phyloP scores from a whole-genome alignment of 306 rosid species.

The Gynostemma pentaphyllum region DNA sequence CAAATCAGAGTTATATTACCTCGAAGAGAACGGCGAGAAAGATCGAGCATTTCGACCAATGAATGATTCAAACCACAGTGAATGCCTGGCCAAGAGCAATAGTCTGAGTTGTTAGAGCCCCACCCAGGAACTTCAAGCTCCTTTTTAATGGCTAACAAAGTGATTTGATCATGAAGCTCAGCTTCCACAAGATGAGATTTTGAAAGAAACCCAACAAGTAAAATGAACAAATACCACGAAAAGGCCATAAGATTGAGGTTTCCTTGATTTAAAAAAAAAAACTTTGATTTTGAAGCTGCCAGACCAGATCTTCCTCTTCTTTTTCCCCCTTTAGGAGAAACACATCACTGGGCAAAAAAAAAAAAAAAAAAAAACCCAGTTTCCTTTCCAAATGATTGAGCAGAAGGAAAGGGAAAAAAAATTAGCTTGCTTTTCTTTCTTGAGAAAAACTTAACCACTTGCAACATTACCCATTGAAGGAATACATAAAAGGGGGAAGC shows the following conservation, averaged over 20 bases:
- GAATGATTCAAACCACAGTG: constrained; percentile 51
- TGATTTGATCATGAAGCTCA: constrained; percentile 51
- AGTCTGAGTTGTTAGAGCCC: constrained; percentile 54
- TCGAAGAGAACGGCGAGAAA: constrained; percentile 57
- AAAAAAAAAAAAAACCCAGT: too few species aligned
- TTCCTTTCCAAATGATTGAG: neutral
- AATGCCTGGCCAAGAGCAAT: constrained; percentile 81
- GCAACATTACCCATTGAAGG: neutral
- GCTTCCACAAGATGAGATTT: constrained; percentile 31
- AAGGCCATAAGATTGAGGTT: constrained; percentile 29
- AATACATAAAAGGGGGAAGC: neutral
- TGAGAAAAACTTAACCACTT: neutral
- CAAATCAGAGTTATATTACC: constrained; percentile 69
- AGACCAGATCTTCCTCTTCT: constrained; percentile 9
- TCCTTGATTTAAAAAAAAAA: neutral
- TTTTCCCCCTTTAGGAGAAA: neutral
- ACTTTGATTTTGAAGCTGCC: neutral
- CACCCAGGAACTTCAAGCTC: constrained; percentile 83
- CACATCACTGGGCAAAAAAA: constrained; percentile 13
- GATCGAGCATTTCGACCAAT: constrained; percentile 69
- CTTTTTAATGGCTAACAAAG: constrained; percentile 44
- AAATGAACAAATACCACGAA: constrained; percentile 27
- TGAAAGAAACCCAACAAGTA: constrained; percentile 45
- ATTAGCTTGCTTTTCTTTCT: neutral
- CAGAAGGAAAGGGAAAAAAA: constrained; percentile 5